Base-by-base conservation (phyloP, 371 early-diverging fungal species). In the Mortierella sp. region DNA sequence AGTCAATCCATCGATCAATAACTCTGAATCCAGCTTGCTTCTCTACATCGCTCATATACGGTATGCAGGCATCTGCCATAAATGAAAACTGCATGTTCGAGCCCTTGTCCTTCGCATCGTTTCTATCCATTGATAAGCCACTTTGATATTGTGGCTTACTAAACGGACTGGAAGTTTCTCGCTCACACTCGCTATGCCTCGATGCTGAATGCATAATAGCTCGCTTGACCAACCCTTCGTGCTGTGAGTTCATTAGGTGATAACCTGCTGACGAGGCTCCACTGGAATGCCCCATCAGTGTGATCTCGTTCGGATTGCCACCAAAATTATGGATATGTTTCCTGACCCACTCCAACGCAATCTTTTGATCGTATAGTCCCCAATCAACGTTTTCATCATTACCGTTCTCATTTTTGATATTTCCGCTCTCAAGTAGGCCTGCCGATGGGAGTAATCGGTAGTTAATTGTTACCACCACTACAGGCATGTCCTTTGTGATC, bases 391-490 rank as follows among this genome's bases (percentile, higher is more conserved):
- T 17, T 45, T 47, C 2, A 47, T 59, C 17, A 55, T 43, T 17
- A 6, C 17, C 5, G 35, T 31, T 22, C 43, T 54, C 15, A 15
- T 31, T 17, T 54, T 22, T 42, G 32, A 2, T 56, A 5, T 32
- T 42, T 32, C 63, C n/a, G 10, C 56, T 67, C 31, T 61, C 59
- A 32, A 76, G 68, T 28, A 65, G 60, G 13, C 65, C 69, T 23
- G 68, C 57, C 4, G 63, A 64, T 5, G 72, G 72, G 8, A 68
- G 42, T 13, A 83, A 54, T 19, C 84, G 67, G 51, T 84, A 83
- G 47, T 84, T 83, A 53, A 83, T 65, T 1, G 80, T 70, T 19
- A 84, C 84, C n/a, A 84, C 72, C 17, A 81, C 76, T 29, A 84
- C 84, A 22, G 80, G 80, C 42, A 23, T 53, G 12, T 42, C 68